Evolutionary conservation across 345 rosid genomes (phyloP).

Genomic region (Citrus reticulata): DNA sequence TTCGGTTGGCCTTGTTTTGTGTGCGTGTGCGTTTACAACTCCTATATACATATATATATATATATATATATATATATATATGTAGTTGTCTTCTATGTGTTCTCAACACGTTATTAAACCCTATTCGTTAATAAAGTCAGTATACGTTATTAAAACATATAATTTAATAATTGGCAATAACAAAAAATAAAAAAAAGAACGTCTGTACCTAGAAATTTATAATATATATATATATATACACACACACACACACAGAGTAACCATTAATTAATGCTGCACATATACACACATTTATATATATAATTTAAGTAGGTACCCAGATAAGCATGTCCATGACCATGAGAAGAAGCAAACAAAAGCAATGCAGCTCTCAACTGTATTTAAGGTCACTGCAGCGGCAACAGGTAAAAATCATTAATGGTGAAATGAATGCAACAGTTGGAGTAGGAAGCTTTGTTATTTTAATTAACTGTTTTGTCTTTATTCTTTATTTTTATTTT

Average conservation of each 20-base stretch:
- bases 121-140: no score
- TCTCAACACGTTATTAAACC: no score
- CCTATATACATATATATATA: conserved; percentile 3
- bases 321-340: not conserved
- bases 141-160: no score
- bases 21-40: conserved; percentile 18
- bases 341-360: not conserved
- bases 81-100: no score
- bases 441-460: conserved; percentile 6
- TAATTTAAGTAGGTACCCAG: not conserved
- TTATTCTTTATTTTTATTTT: not conserved
- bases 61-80: no score
- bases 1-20: conserved; percentile 51
- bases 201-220: no score
- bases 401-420: conserved; percentile 1
- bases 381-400: not conserved
- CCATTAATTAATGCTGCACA: no score
- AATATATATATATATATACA: no score
- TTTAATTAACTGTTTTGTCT: no score
- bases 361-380: not conserved
- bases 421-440: conserved; percentile 1
- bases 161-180: no score
- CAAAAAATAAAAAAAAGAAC: no score
- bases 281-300: not conserved
- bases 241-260: no score